Evolutionary conservation across 1,284 basidiomycete species (phyloP).

Genomic region (Apiotrichum akiyoshidainum): DNA sequence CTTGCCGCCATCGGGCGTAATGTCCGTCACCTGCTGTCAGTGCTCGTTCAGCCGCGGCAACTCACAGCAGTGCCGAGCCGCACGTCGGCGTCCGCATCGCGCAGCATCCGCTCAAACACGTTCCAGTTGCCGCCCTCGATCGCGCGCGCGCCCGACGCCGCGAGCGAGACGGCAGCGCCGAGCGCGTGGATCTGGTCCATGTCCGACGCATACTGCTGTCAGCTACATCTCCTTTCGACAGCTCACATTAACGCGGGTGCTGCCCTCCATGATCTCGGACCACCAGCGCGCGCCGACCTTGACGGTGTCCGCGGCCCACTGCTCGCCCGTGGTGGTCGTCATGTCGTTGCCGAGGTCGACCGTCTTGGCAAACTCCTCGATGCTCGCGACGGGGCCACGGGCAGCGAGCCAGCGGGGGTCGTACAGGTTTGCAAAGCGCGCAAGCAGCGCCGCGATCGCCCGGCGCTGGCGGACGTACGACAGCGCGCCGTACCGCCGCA

Average conservation of each 20-base stretch:
- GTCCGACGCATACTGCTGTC: conserved; percentile 56
- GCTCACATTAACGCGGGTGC: conserved; percentile 79
- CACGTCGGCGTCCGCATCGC: conserved; percentile 64
- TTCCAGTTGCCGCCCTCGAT: conserved; percentile 79
- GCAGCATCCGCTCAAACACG: conserved; percentile 78
- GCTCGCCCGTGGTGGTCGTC: conserved; percentile 58
- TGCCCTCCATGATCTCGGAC: conserved; percentile 75
- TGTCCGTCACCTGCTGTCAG: conserved; percentile 1
- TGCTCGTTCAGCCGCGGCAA: background rate
- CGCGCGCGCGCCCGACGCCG: conserved; percentile 64
- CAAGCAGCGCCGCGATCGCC: conserved; percentile 30
- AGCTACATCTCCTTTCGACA: background rate
- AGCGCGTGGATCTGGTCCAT: conserved; percentile 74
- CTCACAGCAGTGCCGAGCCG: conserved; percentile 65
- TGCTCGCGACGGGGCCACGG: conserved; percentile 27
- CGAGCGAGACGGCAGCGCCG: conserved; percentile 70
- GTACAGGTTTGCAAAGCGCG: conserved; percentile 40
- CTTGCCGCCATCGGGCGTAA: background rate
- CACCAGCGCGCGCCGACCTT: conserved; percentile 62
- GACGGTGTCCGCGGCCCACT: conserved; percentile 59
- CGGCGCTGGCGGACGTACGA: conserved; percentile 62
- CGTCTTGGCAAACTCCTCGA: conserved; percentile 39
- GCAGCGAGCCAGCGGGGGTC: conserved; percentile 31
- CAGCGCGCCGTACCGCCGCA: conserved; percentile 76
- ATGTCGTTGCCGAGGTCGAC: conserved; percentile 48